Base-by-base conservation (phyloP, 2,329 filamentous ascomycete species). In the Colletotrichum sp. region DNA sequence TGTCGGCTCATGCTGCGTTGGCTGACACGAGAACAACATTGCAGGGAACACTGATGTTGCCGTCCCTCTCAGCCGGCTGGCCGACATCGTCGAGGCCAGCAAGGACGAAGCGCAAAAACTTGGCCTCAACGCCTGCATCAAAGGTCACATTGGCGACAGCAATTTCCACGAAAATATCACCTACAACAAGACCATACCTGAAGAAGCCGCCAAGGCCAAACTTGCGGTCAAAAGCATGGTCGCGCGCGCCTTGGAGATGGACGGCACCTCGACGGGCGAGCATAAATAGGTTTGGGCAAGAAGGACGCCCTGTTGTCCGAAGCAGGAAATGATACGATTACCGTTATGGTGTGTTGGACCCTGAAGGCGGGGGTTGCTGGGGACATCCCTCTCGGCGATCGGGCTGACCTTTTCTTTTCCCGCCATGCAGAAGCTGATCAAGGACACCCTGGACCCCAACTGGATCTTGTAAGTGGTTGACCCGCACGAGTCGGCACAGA, bases 161-260 rank as follows among this genome's bases (percentile, higher is more conserved):
- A 98, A 98, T 83, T 98, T 98, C 85, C 95, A 98, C 82, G 93
- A 96, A 81, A 94, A 93, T 80, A 96, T 98, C 83, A 93, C 98
- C 85, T 98, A 97, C 82, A 91, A 96, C 82, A 90, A 89, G 27
- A 88, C 87, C 33, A 87, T 95, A 70, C 88, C 90, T 5, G 90
- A 87, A 29, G 93, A 98, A 83, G 90, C 89, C 69, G 92, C 89
- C 59, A 94, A 93, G 76, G 94, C 97, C 94, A 96, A 81, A 89
- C 87, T 69, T 94, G 94, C 76, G 94, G 93, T 98, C 61, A 92
- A 95, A 80, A 93, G 94, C 78, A 98, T 98, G 95, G 95, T 98
- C 27, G 90, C 93, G 77, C 90, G 94, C n/a, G 96, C 95, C 4
- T 83, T 98, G 33, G 94, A 96, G 77, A 98, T 98, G 95, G 95